A percentile compares a stretch with the other conserved stretches of the same genome.
Evolutionary conservation across 345 rosid species (phyloP).

Genomic region (Alliaria petiolata): DNA sequence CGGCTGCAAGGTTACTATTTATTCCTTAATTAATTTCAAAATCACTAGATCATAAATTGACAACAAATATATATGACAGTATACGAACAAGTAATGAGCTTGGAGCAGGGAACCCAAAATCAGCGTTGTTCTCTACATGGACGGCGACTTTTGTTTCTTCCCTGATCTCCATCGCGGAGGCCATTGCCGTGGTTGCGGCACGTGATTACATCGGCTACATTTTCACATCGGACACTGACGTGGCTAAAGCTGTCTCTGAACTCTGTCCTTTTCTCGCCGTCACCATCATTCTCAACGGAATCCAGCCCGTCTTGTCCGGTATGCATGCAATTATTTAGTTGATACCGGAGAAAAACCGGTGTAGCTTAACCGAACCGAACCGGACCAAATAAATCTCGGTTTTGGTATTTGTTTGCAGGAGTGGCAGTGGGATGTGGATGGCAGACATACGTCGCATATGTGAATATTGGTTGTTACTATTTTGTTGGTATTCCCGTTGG

Average conservation of each 20-base stretch:
- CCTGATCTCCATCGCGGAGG: not conserved
- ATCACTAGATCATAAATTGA: not conserved
- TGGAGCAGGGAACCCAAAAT: not conserved
- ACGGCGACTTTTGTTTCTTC: not conserved
- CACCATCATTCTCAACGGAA: not conserved
- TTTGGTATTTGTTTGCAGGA: constrained; percentile 32
- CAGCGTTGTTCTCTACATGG: not conserved
- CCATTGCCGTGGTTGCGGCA: not conserved
- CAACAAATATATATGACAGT: not conserved
- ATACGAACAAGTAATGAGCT: not conserved
- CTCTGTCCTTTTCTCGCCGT: not conserved
- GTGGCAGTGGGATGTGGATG: constrained; percentile 85
- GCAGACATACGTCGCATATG: constrained; percentile 66
- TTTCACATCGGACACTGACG: not conserved
- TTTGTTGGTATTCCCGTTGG: constrained; percentile 53
- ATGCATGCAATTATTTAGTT: not conserved
- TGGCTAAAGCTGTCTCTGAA: constrained; percentile 1
- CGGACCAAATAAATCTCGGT: not conserved
- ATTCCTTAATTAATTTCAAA: not conserved
- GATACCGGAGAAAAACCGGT: not conserved
- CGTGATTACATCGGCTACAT: not conserved
- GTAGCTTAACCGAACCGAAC: too few species aligned
- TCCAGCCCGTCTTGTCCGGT: constrained; percentile 7
- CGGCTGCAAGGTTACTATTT: not conserved
- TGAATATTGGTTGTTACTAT: constrained; percentile 62